A percentile compares a stretch with the other conserved stretches of the same genome.
These are phyloP conservation scores for Grigorovia transvaalensis DNA, from an alignment of 805 yeast species.

Conservation along the genomic window DNA sequence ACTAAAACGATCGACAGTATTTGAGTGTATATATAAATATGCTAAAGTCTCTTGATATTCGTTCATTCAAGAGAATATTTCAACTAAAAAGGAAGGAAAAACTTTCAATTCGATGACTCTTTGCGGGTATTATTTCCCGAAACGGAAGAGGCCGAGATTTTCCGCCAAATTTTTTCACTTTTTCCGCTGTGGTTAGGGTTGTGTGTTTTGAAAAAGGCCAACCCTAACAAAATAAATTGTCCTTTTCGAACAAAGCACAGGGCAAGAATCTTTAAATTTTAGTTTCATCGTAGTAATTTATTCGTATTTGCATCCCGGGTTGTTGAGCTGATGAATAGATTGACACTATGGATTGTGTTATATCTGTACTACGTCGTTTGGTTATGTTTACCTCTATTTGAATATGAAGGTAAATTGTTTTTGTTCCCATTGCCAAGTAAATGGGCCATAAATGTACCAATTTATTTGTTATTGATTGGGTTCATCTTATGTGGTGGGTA, in stretches of 20 bases:
- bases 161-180: not conserved
- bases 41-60: not conserved
- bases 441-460: slow-evolving; percentile 25
- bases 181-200: not conserved
- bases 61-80: not conserved
- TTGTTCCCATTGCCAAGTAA: slow-evolving; percentile 25
- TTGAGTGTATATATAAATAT: no score
- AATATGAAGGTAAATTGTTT: slow-evolving; percentile 6
- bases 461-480: slow-evolving; percentile 19
- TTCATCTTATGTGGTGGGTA: slow-evolving; percentile 22
- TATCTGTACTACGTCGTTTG: slow-evolving; percentile 23
- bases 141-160: not conserved
- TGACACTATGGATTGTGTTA: slow-evolving; percentile 11
- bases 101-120: not conserved
- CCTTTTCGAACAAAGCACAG: no score
- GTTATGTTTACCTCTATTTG: slow-evolving; percentile 26
- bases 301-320: no score
- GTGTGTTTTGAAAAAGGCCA: not conserved
- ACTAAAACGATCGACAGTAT: not conserved
- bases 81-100: not conserved
- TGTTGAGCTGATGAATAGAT: slow-evolving; percentile 17
- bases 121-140: not conserved
- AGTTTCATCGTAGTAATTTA: no score
- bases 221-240: no score
- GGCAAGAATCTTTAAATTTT: no score